A percentile compares a stretch with the other conserved stretches of the same genome.
These are phyloP conservation scores for Termitomyces sp. DNA, from an alignment of 768 basidiomycete genomes.

Conservation along the genomic window DNA sequence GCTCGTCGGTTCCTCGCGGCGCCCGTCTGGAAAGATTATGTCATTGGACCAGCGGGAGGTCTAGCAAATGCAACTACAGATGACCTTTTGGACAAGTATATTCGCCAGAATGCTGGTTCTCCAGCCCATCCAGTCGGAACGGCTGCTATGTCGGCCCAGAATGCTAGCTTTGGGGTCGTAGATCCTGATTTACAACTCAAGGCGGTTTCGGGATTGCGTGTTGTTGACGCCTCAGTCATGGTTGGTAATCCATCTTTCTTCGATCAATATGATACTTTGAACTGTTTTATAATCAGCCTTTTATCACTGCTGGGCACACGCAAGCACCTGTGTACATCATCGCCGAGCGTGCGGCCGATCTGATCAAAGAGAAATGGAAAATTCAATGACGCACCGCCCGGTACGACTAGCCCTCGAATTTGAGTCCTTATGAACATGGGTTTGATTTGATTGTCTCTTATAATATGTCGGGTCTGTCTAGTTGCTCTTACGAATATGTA, in stretches of 20 bases:
- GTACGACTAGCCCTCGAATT: too few species aligned
- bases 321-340: constrained; percentile 22
- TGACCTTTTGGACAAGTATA: constrained; percentile 6
- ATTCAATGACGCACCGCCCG: not conserved
- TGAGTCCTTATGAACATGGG: not conserved
- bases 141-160: constrained; percentile 2
- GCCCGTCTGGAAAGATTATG: constrained; percentile 6
- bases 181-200: not conserved
- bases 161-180: not conserved
- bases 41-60: constrained; percentile 9
- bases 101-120: constrained; percentile 5
- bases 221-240: constrained; percentile 1
- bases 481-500: too few species aligned
- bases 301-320: constrained; percentile 18
- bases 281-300: not conserved
- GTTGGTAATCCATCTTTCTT: not conserved
- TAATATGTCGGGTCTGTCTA: too few species aligned
- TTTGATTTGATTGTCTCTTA: too few species aligned
- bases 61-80: constrained; percentile 10
- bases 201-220: not conserved
- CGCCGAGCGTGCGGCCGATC: constrained; percentile 24
- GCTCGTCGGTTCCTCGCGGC: constrained; percentile 5
- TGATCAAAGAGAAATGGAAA: constrained; percentile 5
- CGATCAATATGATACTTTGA: not conserved
- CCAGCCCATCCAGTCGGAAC: not conserved